A percentile compares a stretch with the other conserved stretches of the same genome.
Evolutionary conservation across 805 yeast genomes (phyloP).

Genomic region (Candida peoriensis): DNA sequence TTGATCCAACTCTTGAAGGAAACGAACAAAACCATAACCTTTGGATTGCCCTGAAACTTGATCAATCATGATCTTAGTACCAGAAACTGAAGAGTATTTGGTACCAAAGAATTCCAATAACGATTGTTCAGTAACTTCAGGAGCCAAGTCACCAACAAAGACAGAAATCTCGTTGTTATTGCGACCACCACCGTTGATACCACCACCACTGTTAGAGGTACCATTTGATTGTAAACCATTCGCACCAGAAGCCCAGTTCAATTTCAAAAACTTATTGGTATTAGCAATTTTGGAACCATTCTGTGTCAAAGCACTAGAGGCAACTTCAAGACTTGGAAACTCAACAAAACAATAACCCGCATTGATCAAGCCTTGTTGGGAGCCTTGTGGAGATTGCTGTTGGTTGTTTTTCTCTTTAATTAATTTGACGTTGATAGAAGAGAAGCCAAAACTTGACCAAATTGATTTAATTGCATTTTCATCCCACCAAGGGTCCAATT

Average conservation of each 20-base stretch:
- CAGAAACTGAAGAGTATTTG: slow-evolving; percentile 66
- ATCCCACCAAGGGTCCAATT: slow-evolving; percentile 79
- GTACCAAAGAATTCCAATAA: slow-evolving; percentile 62
- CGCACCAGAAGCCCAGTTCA: slow-evolving; percentile 78
- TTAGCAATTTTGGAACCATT: slow-evolving; percentile 71
- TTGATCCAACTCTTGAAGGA: slow-evolving; percentile 58
- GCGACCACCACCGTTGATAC: slow-evolving; percentile 6
- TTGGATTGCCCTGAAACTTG: slow-evolving; percentile 62
- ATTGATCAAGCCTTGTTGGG: slow-evolving; percentile 35
- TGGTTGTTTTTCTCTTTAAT: slow-evolving; percentile 53
- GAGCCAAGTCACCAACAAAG: slow-evolving; percentile 81
- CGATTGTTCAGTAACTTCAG: slow-evolving; percentile 63
- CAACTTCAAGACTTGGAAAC: slow-evolving; percentile 55
- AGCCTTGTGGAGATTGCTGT: slow-evolving; percentile 1
- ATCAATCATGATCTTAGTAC: slow-evolving; percentile 77
- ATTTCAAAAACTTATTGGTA: slow-evolving; percentile 50
- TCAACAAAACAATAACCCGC: slow-evolving; percentile 83
- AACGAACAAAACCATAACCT: slow-evolving; percentile 90
- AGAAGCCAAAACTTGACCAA: slow-evolving; percentile 70
- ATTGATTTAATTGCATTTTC: slow-evolving; percentile 60
- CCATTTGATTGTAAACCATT: slow-evolving; percentile 1
- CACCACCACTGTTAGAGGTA: slow-evolving; percentile 4
- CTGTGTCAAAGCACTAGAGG: slow-evolving; percentile 57
- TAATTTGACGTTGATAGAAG: slow-evolving; percentile 53
- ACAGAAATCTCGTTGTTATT: slow-evolving; percentile 50